Evolutionary conservation across 2,329 filamentous ascomycete species (phyloP).

Genomic region (Clathrospora elynae): DNA sequence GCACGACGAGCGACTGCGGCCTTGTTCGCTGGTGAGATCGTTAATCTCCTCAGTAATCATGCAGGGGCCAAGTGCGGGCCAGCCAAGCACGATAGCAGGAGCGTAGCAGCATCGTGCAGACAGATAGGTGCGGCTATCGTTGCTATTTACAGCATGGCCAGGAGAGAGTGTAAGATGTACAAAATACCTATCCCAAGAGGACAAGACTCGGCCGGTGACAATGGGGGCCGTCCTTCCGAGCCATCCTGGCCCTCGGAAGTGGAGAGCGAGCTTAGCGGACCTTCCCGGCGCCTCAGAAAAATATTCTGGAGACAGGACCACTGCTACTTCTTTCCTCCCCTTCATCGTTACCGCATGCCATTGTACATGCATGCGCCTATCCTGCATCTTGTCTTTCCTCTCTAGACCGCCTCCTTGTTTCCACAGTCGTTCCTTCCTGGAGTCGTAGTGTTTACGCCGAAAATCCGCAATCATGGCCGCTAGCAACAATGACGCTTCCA

Average conservation of each 20-base stretch:
- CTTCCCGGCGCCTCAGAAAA: slow-evolving; percentile 34
- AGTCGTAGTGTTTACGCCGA: slow-evolving; percentile 19
- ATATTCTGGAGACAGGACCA: slow-evolving; percentile 30
- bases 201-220: not conserved
- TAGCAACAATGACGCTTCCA: slow-evolving; percentile 46
- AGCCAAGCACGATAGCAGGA: not conserved
- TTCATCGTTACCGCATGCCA: slow-evolving; percentile 27
- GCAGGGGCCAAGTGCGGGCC: not conserved
- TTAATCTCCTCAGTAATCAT: not conserved
- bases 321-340: slow-evolving; percentile 6
- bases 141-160: too few relatives aligned
- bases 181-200: not conserved
- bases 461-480: slow-evolving; percentile 39
- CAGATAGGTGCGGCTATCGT: too few relatives aligned
- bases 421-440: slow-evolving; percentile 27
- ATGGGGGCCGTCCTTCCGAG: slow-evolving; percentile 16
- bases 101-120: too few relatives aligned
- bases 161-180: not conserved
- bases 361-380: slow-evolving; percentile 44
- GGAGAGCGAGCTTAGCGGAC: slow-evolving; percentile 27
- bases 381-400: slow-evolving; percentile 34
- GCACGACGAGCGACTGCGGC: slow-evolving; percentile 6
- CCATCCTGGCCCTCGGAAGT: slow-evolving; percentile 18
- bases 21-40: slow-evolving; percentile 12
- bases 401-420: slow-evolving; percentile 31